Evolutionary conservation across 805 yeast species (phyloP).

Genomic region (Pichia cabralensis): DNA sequence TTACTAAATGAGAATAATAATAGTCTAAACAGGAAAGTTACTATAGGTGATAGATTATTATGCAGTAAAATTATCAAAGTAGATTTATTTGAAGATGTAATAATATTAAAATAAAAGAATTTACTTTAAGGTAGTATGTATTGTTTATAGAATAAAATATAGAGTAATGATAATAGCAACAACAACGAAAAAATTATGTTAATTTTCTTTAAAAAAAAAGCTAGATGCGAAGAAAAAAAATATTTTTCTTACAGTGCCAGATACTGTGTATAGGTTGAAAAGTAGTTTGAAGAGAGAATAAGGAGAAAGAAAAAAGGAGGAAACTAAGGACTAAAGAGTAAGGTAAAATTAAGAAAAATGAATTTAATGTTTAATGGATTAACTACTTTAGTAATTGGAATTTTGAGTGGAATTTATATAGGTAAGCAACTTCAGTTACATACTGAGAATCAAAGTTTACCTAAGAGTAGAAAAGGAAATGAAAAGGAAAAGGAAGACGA

Average conservation of each 20-base stretch:
- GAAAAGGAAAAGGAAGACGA: not conserved
- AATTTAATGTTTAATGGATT: no score
- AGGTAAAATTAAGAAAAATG: not conserved
- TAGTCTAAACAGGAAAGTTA: not conserved
- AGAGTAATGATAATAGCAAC: no score
- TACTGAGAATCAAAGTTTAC: no score
- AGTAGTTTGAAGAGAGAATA: no score
- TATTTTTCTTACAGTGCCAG: no score
- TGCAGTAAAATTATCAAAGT: constrained; percentile 36
- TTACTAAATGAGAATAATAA: constrained; percentile 10
- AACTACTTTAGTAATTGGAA: not conserved
- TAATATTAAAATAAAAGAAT: constrained; percentile 2
- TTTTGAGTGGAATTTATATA: constrained; percentile 2
- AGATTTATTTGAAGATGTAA: constrained; percentile 23
- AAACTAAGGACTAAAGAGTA: not conserved
- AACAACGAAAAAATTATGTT: no score
- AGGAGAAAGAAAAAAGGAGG: no score
- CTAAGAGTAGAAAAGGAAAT: not conserved
- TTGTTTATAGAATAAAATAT: no score
- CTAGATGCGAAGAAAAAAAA: no score
- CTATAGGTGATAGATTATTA: constrained; percentile 36
- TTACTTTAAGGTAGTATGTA: no score
- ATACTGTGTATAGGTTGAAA: no score
- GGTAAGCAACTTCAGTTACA: not conserved
- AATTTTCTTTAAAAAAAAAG: no score